A percentile compares a stretch with the other conserved stretches of the same genome.
These are phyloP conservation scores for Suillus weaverae DNA, from an alignment of 768 basidiomycete species.

Conservation along the genomic window DNA sequence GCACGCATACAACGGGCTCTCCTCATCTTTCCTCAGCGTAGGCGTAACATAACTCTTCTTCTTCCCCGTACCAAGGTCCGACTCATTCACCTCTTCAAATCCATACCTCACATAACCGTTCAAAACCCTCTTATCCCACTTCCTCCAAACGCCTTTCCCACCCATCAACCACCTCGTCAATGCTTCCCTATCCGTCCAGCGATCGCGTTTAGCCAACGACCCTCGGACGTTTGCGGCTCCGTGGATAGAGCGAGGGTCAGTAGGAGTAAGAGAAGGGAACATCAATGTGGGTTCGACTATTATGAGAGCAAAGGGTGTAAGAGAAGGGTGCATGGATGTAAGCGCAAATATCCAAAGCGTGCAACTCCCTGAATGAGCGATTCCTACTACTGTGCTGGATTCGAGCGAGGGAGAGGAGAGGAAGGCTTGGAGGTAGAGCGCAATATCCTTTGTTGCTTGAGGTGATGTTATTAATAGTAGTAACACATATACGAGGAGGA, in stretches of 20 bases:
- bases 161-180: conserved; percentile 19
- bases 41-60: conserved; percentile 18
- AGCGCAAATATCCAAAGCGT: conserved; percentile 17
- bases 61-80: background rate
- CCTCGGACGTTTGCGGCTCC: conserved; percentile 32
- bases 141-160: background rate
- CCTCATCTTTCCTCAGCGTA: conserved; percentile 31
- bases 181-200: conserved; percentile 24
- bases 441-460: conserved; percentile 25
- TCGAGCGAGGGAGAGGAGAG: conserved; percentile 23
- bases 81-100: background rate
- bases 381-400: conserved; percentile 23
- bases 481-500: background rate
- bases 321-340: background rate
- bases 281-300: conserved; percentile 33
- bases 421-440: conserved; percentile 26
- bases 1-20: conserved; percentile 26
- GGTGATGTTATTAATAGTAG: background rate
- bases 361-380: conserved; percentile 32
- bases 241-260: conserved; percentile 28
- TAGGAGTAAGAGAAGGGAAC: conserved; percentile 30
- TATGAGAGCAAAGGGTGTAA: conserved; percentile 17
- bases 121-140: background rate
- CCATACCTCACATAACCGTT: background rate
- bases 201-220: conserved; percentile 26